Evolutionary conservation across 495 filamentous ascomycete genomes (phyloP), one percentile per base, ranked within the genome.

Genomic region (Daldinia decipiens): DNA sequence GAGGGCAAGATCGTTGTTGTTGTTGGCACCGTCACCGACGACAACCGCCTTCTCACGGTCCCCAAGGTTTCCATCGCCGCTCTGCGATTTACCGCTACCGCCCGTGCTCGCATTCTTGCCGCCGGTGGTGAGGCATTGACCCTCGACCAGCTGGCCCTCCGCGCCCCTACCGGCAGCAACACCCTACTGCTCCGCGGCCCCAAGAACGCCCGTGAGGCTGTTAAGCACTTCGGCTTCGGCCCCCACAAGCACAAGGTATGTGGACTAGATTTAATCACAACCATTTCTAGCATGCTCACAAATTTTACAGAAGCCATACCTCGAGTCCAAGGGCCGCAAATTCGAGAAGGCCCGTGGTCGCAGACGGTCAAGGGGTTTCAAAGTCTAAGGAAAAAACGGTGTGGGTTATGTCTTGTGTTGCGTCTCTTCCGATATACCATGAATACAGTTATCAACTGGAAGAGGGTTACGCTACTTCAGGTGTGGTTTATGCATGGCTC

Each of bases 201-300:
- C 76, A 98, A 97, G 93, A 98, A 97, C 82, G 82, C 93, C 67
- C 88, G 95, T 72, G 95, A 99, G 90, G 94, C 95, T 54, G 86
- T 98, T 78, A 98, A 97, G 91, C 96, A 98, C 86, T 98, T 99
- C 81, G 95, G 95, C 76, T 91, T 99, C 74, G 95, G 95, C 58
- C 95, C 95, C 55, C 95, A 99, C 87, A 93, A 89, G 82, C 87
- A 96, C 88, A 98, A 99, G 92, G 93, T 94, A 79, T 67, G 89
- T 83, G 68, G 53, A 60, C 27, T 52, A 13, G 5, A 50, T 15
- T 12, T 39, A 7, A 21, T 26, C 31, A 1, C 26, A 1, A 21
- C n/a, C 26, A 17, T 0, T 7, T 6, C 1, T 24, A n/a, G 4
- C 15, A 54, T 21, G 29, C 24, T 52, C 43, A 61, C 62, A 43